phyloP scores from a whole-genome alignment of 139 green algal species.

The Edaphochlamys debaryana region DNA sequence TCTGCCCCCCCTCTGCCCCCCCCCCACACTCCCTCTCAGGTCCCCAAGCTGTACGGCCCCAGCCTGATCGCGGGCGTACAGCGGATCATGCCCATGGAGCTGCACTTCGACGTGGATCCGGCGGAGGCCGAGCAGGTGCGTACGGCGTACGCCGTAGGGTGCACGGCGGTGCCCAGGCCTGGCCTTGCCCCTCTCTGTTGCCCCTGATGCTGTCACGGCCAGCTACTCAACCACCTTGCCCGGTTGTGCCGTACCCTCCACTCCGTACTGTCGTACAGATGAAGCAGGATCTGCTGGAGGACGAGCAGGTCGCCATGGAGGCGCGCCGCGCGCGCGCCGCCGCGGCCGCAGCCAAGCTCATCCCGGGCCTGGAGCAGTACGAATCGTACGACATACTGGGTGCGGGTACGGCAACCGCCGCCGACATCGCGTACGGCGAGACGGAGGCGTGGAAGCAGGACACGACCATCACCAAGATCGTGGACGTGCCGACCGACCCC shows the following conservation, averaged over 20 bases:
- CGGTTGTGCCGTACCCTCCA: too few species aligned
- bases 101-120: background rate
- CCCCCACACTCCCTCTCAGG: background rate
- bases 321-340: too few species aligned
- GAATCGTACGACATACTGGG: background rate
- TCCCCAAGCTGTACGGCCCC: conserved; percentile 22
- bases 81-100: background rate
- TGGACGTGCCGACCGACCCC: background rate
- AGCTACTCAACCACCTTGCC: too few species aligned
- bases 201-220: too few species aligned
- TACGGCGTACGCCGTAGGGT: background rate
- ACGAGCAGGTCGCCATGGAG: too few species aligned
- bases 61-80: conserved; percentile 15
- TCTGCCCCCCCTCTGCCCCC: background rate
- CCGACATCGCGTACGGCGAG: conserved; percentile 16
- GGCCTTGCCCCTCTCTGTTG: too few species aligned
- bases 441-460: conserved; percentile 8
- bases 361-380: background rate
- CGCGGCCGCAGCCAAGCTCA: background rate
- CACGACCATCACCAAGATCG: background rate
- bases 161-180: too few species aligned
- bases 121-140: background rate
- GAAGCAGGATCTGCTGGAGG: too few species aligned
- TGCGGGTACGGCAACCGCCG: background rate
- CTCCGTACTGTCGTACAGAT: too few species aligned